Percentiles rank a stretch among this genome's conserved stretches.
Conservation (phyloP, 2,329 filamentous ascomycete species). For the Paecilomyces variotii region DNA sequence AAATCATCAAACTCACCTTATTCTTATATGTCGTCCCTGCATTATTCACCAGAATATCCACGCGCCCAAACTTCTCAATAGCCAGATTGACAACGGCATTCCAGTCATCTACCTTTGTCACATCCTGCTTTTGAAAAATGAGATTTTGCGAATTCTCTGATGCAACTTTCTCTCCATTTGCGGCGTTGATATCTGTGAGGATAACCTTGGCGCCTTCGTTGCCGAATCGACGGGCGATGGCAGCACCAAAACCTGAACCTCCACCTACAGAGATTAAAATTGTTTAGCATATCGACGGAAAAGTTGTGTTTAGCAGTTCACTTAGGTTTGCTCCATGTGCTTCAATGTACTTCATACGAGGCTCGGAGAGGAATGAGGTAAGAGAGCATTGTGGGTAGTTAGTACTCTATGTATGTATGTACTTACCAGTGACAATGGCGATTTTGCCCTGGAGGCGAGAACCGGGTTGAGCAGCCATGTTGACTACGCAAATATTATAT, state of each 20-base stretch:
- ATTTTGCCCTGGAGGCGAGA: slow-evolving; percentile 36
- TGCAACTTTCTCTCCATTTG: slow-evolving; percentile 24
- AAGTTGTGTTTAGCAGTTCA: neutral
- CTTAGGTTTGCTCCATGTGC: neutral
- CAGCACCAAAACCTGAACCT: slow-evolving; percentile 36
- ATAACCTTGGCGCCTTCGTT: slow-evolving; percentile 36
- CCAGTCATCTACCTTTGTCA: slow-evolving; percentile 28
- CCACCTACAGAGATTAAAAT: slow-evolving; percentile 20
- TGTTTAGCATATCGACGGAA: neutral
- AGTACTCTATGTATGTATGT: neutral
- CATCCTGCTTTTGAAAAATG: slow-evolving; percentile 27
- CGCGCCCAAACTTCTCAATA: slow-evolving; percentile 21
- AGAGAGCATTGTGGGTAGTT: neutral
- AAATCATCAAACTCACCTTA: slow-evolving; percentile 19
- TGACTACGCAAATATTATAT: neutral
- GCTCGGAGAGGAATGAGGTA: neutral
- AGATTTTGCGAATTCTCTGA: slow-evolving; percentile 20
- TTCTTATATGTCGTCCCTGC: slow-evolving; percentile 36
- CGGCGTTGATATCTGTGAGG: slow-evolving; percentile 33
- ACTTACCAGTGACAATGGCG: slow-evolving; percentile 38
- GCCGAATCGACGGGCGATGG: slow-evolving; percentile 31
- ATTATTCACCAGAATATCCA: slow-evolving; percentile 43
- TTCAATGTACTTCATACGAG: neutral
- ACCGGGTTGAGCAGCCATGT: slow-evolving; percentile 9
- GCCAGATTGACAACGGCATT: slow-evolving; percentile 20